These are phyloP conservation scores for Sphagnum fallax DNA, from an alignment of 228 moss, liverwort and hornwort species.

Conservation along the genomic window DNA sequence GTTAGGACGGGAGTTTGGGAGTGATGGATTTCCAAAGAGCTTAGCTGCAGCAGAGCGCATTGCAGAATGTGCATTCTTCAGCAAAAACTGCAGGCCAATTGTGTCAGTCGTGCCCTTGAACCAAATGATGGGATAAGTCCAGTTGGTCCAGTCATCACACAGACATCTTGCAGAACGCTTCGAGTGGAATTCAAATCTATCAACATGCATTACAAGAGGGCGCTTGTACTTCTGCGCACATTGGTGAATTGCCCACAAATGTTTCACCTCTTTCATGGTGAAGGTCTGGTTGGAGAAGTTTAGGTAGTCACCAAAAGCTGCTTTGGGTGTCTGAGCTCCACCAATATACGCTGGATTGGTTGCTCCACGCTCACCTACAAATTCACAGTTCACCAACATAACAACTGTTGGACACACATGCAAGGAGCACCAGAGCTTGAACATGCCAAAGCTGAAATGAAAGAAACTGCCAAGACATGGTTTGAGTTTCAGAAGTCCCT, in stretches of 20 bases:
- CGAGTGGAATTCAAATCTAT: slow-evolving; percentile 22
- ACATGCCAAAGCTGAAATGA: no score
- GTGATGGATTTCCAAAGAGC: slow-evolving; percentile 50
- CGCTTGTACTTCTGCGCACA: slow-evolving; percentile 48
- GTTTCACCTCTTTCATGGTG: slow-evolving; percentile 58
- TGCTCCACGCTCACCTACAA: slow-evolving; percentile 40
- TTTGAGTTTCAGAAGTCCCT: no score
- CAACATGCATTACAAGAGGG: slow-evolving; percentile 37
- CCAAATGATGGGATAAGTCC: slow-evolving; percentile 40
- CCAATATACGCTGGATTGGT: slow-evolving; percentile 15
- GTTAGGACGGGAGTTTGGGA: slow-evolving; percentile 57
- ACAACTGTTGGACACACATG: not conserved
- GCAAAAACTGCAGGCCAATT: slow-evolving; percentile 45
- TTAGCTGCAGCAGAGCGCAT: slow-evolving; percentile 47
- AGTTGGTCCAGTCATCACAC: slow-evolving; percentile 69
- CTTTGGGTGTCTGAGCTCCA: slow-evolving; percentile 10
- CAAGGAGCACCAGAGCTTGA: no score
- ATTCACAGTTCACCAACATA: not conserved
- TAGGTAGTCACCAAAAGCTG: slow-evolving; percentile 58
- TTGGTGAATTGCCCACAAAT: slow-evolving; percentile 47
- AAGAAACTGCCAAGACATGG: no score
- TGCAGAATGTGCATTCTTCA: slow-evolving; percentile 50
- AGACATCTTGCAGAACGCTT: slow-evolving; percentile 22
- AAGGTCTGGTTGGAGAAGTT: slow-evolving; percentile 55
- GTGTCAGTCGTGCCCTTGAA: slow-evolving; percentile 53